Evolutionary conservation across 805 yeast species (phyloP), one percentile per base, ranked within the genome.

Genomic region (Ogataea philodendri): DNA sequence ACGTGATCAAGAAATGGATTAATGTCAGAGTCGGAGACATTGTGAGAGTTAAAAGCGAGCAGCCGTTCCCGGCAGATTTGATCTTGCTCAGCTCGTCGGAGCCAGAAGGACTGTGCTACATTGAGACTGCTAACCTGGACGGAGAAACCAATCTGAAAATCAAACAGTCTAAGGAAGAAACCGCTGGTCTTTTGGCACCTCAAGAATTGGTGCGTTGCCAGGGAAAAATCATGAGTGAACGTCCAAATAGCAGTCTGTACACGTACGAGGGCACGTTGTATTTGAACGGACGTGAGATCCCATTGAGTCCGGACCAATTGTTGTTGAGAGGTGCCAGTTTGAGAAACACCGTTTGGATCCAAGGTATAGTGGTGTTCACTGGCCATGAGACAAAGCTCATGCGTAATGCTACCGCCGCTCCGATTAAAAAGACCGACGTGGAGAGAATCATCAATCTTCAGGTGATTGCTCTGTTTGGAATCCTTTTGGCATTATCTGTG

Each of bases 341-440:
- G 44, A 74, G 97, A 61, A 93, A 93, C 55, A 94, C 99, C 0
- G 84, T 80, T 26, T 93, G 96, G 97, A 78, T 93, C 26, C 85
- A 85, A 51, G 99, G 98, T 15, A 70, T 87, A 33, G 97, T 86
- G 2, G 77, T 93, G 1, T 93, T 90, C 59, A 93, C 99, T 0
- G 99, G 99, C 14, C 99, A 94, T 59, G 98, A 93, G 63, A 93
- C 99, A 0, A 93, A 93, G 55, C 70, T 93, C 47, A 90, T 93
- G 97, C 78, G 98, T 57, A 93, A 93, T 65, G 98, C 99, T 13
- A 89, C 97, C 2, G 97, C 98, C 2, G 81, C 99, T 2, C 99
- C 99, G 8, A 94, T 93, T 53, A 93, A 93, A 59, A 75, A 95
- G 52, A 93, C 99, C 1, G 95, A 95, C 16, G 97, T 94, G 9